Base-by-base conservation (phyloP, 306 rosid species). In the Dalbergia cultrata region DNA sequence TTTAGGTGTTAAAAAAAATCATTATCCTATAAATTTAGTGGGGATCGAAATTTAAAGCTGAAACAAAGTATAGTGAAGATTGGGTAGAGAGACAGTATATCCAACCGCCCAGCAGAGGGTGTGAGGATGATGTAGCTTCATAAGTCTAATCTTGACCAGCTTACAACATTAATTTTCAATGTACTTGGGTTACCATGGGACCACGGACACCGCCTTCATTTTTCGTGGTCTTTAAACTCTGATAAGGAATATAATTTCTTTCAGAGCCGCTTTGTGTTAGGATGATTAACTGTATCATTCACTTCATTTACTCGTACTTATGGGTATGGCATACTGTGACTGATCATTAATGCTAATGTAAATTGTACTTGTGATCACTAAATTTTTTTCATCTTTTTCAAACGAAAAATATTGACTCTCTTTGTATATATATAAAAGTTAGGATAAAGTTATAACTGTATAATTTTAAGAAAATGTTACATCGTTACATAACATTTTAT, bases 131-230 rank as follows among this genome's bases (percentile, higher is more conserved):
- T 52, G 62, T 71, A 79, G 85, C 61, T 80, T 58, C 67, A 19
- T 22, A 79, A 73, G 86, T 83, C 84, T 76, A 86, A 80, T 81
- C 70, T 84, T 80, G 72, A 49, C 88, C 70, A 81, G 88, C 79
- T 80, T 86, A 52, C 67, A 64, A 10, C 45, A 88, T 88, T 88
- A 81, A 85, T 84, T 83, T 54, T 52, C 72, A 78, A 82, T 43
- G 81, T 77, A 85, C 21, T 81, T 87, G 62, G 78, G 68, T 73
- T 81, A 17, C 54, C 6, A 21, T 3, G 83, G 93, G 89, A 87
- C 90, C 89, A 85, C 88, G 22, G 35, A n/a, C 85, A 44, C 79
- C 63, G 52, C 69, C 61, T 61, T 60, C 78, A 79, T 75, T 79
- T 78, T 41, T 44, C 79, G 60, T 35, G 13, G 67, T 76, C 66